These are phyloP conservation scores for Globisporangium barbulae DNA, from an alignment of 352 stramenopile genomes.

Conservation along the genomic window DNA sequence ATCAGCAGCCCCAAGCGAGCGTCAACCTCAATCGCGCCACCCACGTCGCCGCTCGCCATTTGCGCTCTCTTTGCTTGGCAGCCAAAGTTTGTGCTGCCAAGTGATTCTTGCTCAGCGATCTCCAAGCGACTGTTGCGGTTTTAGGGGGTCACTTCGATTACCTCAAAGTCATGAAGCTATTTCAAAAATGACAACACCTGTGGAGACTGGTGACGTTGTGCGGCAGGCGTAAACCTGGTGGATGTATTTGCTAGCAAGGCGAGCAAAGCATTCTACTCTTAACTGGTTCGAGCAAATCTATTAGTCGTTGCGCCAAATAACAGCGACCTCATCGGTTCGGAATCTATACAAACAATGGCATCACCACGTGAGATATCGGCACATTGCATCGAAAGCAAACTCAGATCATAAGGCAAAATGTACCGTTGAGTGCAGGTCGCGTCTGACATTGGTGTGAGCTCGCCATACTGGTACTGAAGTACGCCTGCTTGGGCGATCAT, in stretches of 20 bases:
- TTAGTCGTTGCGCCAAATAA: slow-evolving; percentile 94
- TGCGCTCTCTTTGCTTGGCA: not conserved
- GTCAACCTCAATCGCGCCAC: slow-evolving; percentile 16
- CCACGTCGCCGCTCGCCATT: not conserved
- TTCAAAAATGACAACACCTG: not conserved
- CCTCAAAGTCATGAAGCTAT: not conserved
- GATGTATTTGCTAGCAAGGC: not conserved
- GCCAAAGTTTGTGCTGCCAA: not conserved
- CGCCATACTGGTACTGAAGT: slow-evolving; percentile 95
- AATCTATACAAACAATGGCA: slow-evolving; percentile 55
- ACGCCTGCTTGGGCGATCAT: slow-evolving; percentile 99
- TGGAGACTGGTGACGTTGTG: not conserved
- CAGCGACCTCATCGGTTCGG: slow-evolving; percentile 96
- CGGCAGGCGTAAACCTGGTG: not conserved
- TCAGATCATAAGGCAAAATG: not conserved
- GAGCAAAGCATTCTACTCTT: not conserved
- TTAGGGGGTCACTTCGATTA: not conserved
- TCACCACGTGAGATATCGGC: not conserved
- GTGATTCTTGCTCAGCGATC: not conserved
- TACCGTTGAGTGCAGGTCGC: slow-evolving; percentile 93
- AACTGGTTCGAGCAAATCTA: not conserved
- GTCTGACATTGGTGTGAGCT: slow-evolving; percentile 88
- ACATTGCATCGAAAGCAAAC: not conserved
- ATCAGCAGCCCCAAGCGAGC: slow-evolving; percentile 25
- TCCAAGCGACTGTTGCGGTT: not conserved